Evolutionary conservation across 2,329 filamentous ascomycete species (phyloP).

Genomic region (Colletotrichum melonis): DNA sequence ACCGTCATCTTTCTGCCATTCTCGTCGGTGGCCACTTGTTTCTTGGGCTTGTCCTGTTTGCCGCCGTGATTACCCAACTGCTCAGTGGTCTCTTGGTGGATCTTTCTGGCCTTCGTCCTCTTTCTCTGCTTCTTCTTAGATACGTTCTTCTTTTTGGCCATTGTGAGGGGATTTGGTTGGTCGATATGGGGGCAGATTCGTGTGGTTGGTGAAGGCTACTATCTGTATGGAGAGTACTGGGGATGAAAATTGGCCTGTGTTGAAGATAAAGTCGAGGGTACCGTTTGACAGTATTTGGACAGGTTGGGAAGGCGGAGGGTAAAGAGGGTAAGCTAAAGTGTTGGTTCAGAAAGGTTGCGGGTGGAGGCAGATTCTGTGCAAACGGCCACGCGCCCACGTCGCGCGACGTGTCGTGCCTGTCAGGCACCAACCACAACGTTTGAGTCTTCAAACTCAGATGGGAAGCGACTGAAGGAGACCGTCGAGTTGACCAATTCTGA

Average conservation of each 20-base stretch:
- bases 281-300: no score
- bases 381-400: not conserved
- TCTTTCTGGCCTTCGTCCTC: no score
- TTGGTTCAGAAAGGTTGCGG: not conserved
- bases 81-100: not conserved
- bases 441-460: not conserved
- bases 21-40: not conserved
- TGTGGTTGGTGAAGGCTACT: not conserved
- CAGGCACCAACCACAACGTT: not conserved
- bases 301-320: not conserved
- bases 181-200: no score
- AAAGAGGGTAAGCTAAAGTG: not conserved
- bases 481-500: not conserved
- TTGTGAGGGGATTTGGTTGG: not conserved
- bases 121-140: not conserved
- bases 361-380: not conserved
- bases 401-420: not conserved
- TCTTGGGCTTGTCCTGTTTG: no score
- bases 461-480: not conserved
- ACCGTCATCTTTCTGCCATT: not conserved
- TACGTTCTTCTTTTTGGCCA: not conserved
- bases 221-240: not conserved
- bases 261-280: no score
- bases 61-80: not conserved
- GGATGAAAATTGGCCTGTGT: no score